Evolutionary conservation across 2,329 filamentous ascomycete genomes (phyloP), one percentile per base, ranked within the genome.

Genomic region (Stemphylium lycopersici): DNA sequence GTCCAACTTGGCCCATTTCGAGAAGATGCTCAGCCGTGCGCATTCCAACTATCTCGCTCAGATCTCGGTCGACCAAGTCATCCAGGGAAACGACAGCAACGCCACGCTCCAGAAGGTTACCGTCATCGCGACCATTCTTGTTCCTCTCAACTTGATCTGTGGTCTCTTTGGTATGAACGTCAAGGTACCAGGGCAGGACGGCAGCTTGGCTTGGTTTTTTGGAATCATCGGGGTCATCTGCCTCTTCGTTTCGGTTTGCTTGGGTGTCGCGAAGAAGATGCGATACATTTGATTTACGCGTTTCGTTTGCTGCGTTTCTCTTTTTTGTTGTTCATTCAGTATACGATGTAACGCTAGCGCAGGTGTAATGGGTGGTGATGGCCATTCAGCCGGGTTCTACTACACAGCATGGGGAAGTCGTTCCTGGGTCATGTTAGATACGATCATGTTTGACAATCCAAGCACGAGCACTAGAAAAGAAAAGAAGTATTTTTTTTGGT

Each of bases 21-120:
- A 99, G 76, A 98, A 98, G 82, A 97, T 99, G 84, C 84, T 99
- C 44, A 93, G 90, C 24, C 89, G 95, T 18, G 90, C 90, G 2
- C 95, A 99, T 79, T 91, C 90, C 80, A 99, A 98, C 76, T 98
- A 99, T 72, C 84, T 99, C 33, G 93, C 95, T 1, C 95, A 97
- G 72, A 86, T 98, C 58, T 93, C 90, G 34, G 93, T 98, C 66
- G 91, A 96, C 75, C 93, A 90, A 76, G 90, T 96, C 67, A 86
- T 89, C 1, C 88, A 96, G 74, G 93, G 93, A 22, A 96, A 93
- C 55, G 84, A 87, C 63, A 92, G 91, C 49, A 98, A 98, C 78
- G 86, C 89, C 62, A 89, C 93, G 6, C 84, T 99, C 11, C 93
- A 91, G 79, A 96, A 97, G 80, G 95, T 99, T 67, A 99, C 95